Percentiles rank a stretch among this genome's conserved stretches.
Evolutionary conservation across 495 filamentous ascomycete genomes (phyloP).

Genomic region (Trichoderma gamsii): DNA sequence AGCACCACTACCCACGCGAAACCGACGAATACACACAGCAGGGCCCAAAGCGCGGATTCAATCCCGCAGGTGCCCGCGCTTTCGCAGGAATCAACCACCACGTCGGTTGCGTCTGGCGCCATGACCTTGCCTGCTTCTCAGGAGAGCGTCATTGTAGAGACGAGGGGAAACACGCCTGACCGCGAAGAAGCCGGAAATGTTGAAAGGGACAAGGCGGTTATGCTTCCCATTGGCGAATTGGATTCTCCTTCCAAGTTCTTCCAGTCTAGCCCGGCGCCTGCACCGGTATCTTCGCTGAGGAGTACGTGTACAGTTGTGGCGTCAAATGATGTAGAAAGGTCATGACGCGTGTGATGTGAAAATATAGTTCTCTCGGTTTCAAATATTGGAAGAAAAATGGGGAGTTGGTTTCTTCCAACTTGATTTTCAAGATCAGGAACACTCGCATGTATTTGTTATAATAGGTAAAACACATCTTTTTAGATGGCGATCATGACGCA

Average conservation of each 20-base stretch:
- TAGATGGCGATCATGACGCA: neutral
- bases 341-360: too few species aligned
- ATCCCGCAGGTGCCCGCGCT: neutral
- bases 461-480: neutral
- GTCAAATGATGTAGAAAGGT: neutral
- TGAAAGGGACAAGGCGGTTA: neutral
- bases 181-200: neutral
- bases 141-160: neutral
- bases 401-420: too few species aligned
- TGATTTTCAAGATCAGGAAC: too few species aligned
- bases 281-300: neutral
- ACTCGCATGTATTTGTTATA: neutral
- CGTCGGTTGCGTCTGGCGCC: neutral
- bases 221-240: neutral
- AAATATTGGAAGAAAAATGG: neutral
- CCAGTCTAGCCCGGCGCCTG: neutral
- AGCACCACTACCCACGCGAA: neutral
- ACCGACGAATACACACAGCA: neutral
- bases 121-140: neutral
- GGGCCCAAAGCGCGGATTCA: neutral
- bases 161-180: neutral
- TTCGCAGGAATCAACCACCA: neutral
- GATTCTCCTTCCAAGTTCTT: neutral
- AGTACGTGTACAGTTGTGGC: neutral
- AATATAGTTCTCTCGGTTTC: too few species aligned